These are phyloP conservation scores for Isochrysis galbana DNA, from an alignment of 78 protist species.

Conservation along the genomic window DNA sequence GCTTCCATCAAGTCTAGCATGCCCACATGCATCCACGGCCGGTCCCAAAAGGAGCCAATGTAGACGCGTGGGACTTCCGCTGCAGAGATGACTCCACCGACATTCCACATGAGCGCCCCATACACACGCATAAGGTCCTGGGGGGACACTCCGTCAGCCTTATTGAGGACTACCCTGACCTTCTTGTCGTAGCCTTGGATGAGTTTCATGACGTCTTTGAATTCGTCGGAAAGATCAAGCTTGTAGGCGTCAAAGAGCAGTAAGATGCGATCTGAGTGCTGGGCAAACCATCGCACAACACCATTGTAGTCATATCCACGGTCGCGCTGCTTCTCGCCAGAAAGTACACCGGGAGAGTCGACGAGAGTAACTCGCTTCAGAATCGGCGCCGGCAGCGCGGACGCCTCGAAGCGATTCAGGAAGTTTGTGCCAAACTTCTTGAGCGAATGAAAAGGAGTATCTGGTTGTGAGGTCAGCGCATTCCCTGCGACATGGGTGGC, in stretches of 20 bases:
- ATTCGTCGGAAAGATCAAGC: constrained; percentile 80
- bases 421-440: constrained; percentile 74
- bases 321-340: constrained; percentile 80
- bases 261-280: constrained; percentile 80
- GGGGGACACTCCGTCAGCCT: constrained; percentile 70
- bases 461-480: constrained; percentile 67
- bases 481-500: too few species aligned
- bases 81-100: constrained; percentile 50
- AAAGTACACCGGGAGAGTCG: constrained; percentile 69
- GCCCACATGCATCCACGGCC: constrained; percentile 58
- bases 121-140: constrained; percentile 90
- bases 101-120: constrained; percentile 89
- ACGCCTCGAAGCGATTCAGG: constrained; percentile 44
- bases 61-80: constrained; percentile 88
- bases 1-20: constrained; percentile 59
- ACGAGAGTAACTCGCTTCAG: constrained; percentile 26
- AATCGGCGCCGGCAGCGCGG: constrained; percentile 37
- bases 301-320: constrained; percentile 38
- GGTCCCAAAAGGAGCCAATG: constrained; percentile 88
- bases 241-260: constrained; percentile 91
- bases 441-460: constrained; percentile 78
- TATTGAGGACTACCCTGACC: constrained; percentile 86
- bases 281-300: constrained; percentile 85
- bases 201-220: constrained; percentile 55
- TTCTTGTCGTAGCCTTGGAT: constrained; percentile 78